Percentiles rank a stretch among this genome's conserved stretches.
Conservation (phyloP, 2,329 filamentous ascomycete genomes). For the Sarocladiaceae sp. region DNA sequence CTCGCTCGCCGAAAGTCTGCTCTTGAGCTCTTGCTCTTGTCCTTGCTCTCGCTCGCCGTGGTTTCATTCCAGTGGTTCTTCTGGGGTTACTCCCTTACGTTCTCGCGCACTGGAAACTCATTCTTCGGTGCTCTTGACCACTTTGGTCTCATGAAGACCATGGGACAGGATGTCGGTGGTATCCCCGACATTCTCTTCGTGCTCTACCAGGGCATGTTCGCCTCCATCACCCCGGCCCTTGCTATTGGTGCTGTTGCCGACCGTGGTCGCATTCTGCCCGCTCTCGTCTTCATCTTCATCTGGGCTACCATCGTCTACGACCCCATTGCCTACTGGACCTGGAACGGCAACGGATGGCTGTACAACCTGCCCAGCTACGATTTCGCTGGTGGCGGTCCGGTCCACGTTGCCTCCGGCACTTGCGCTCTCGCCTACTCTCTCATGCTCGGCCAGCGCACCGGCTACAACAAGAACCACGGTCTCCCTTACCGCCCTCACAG, state of each 20-base stretch:
- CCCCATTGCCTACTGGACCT: conserved; percentile 73
- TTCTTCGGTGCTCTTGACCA: conserved; percentile 79
- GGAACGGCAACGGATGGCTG: conserved; percentile 71
- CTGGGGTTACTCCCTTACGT: conserved; percentile 86
- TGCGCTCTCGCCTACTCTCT: conserved; percentile 69
- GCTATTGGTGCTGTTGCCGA: conserved; percentile 58
- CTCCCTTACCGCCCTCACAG: conserved; percentile 69
- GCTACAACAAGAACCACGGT: conserved; percentile 56
- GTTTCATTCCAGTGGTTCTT: conserved; percentile 94
- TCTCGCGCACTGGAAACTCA: conserved; percentile 72
- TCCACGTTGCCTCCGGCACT: conserved; percentile 70
- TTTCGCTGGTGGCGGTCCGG: conserved; percentile 71
- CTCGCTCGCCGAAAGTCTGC: conserved; percentile 86
- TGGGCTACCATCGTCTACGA: conserved; percentile 71
- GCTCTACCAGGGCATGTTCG: conserved; percentile 87
- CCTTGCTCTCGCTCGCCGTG: conserved; percentile 74
- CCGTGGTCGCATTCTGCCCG: conserved; percentile 57
- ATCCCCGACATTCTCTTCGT: conserved; percentile 82
- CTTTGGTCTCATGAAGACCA: conserved; percentile 74
- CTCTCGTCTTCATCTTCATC: conserved; percentile 63
- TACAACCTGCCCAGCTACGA: conserved; percentile 65
- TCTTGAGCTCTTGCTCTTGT: conserved; percentile 79
- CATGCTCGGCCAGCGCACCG: conserved; percentile 66
- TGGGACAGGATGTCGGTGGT: conserved; percentile 72
- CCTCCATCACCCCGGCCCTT: conserved; percentile 70